These are phyloP conservation scores for Fusarium nematophilum DNA, from an alignment of 2,329 filamentous ascomycete genomes.

Conservation along the genomic window DNA sequence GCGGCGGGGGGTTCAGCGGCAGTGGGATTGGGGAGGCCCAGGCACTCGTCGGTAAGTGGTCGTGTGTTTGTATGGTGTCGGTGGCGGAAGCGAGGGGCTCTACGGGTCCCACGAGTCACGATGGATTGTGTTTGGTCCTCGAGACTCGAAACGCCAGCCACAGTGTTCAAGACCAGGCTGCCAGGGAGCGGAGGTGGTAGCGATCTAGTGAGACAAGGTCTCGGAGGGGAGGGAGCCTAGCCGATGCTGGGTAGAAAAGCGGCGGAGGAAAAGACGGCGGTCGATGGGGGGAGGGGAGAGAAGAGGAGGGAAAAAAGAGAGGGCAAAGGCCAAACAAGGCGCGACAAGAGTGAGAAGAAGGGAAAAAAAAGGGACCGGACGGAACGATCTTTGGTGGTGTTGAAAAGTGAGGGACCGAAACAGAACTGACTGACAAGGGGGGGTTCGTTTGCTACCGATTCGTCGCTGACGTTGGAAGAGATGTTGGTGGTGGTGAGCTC, in stretches of 20 bases:
- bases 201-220: slow-evolving; percentile 35
- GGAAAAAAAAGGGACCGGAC: too few relatives aligned
- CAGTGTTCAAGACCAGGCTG: slow-evolving; percentile 12
- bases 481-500: slow-evolving; percentile 31
- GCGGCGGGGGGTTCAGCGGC: slow-evolving; percentile 11
- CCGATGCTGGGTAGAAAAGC: not conserved
- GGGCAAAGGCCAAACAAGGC: not conserved
- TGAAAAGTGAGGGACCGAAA: slow-evolving; percentile 4
- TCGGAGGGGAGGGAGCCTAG: slow-evolving; percentile 13
- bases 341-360: slow-evolving; percentile 1
- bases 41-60: slow-evolving; percentile 11
- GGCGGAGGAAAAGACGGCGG: not conserved
- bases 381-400: slow-evolving; percentile 18
- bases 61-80: slow-evolving; percentile 18
- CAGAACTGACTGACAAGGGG: slow-evolving; percentile 14
- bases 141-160: slow-evolving; percentile 27
- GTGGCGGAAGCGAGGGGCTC: slow-evolving; percentile 20
- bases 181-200: slow-evolving; percentile 20
- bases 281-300: slow-evolving; percentile 1
- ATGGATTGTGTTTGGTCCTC: slow-evolving; percentile 7
- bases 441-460: slow-evolving; percentile 25
- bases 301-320: not conserved
- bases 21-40: slow-evolving; percentile 1
- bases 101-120: slow-evolving; percentile 8
- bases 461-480: slow-evolving; percentile 32